Percentiles rank a stretch among this genome's conserved stretches.
Evolutionary conservation across 345 rosid genomes (phyloP).

Genomic region (Boechera retrofracta): DNA sequence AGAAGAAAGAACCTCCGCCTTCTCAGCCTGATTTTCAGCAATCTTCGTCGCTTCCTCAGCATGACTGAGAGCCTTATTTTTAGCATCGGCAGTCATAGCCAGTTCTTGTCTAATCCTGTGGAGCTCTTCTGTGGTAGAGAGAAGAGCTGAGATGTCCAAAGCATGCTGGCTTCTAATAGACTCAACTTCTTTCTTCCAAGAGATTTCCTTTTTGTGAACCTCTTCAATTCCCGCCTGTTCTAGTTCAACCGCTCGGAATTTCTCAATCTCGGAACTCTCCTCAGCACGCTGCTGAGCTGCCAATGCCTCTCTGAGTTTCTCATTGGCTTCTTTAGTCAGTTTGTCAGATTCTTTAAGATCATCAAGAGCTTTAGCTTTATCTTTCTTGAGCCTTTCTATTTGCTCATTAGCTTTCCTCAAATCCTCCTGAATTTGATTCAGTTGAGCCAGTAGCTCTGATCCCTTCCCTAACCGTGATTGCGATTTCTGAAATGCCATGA

Average conservation of each 20-base stretch:
- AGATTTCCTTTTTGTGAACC: slow-evolving; percentile 78
- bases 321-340: slow-evolving; percentile 68
- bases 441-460: slow-evolving; percentile 67
- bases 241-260: slow-evolving; percentile 82
- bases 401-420: slow-evolving; percentile 79
- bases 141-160: slow-evolving; percentile 76
- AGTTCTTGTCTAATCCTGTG: slow-evolving; percentile 74
- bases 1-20: slow-evolving; percentile 74
- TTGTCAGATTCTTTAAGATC: slow-evolving; percentile 76
- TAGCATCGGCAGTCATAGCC: slow-evolving; percentile 77
- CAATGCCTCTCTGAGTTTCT: slow-evolving; percentile 81
- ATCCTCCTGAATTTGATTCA: slow-evolving; percentile 75
- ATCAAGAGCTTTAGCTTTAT: slow-evolving; percentile 69
- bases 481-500: slow-evolving; percentile 56
- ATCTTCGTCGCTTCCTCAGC: slow-evolving; percentile 94
- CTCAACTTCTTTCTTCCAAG: slow-evolving; percentile 83
- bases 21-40: slow-evolving; percentile 84
- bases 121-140: slow-evolving; percentile 78
- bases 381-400: slow-evolving; percentile 69
- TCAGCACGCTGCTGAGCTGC: slow-evolving; percentile 90
- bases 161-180: slow-evolving; percentile 83
- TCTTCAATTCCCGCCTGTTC: slow-evolving; percentile 90
- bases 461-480: slow-evolving; percentile 63
- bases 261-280: slow-evolving; percentile 88
- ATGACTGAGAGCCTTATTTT: slow-evolving; percentile 84